Percentiles rank a stretch among this genome's conserved stretches.
phyloP scores from a whole-genome alignment of 352 stramenopile species.

The Phytophthora tentaculata region DNA sequence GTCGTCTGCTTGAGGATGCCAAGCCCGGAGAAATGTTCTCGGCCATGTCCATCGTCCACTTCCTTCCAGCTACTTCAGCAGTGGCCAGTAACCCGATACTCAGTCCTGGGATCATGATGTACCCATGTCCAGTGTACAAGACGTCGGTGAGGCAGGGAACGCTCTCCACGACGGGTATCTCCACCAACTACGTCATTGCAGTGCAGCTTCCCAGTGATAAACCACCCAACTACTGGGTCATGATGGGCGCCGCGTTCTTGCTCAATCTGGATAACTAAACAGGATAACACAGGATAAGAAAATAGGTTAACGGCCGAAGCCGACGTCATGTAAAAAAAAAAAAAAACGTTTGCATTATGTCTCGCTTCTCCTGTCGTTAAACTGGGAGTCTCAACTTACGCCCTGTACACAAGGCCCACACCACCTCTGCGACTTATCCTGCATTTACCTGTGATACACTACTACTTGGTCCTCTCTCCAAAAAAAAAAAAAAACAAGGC shows the following conservation, averaged over 20 bases:
- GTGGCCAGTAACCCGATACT: constrained; percentile 43
- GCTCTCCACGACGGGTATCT: constrained; percentile 93
- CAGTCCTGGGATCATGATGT: constrained; percentile 47
- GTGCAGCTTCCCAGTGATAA: constrained; percentile 90
- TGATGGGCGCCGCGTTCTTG: constrained; percentile 92
- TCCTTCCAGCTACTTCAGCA: constrained; percentile 73
- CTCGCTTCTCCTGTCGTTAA: constrained; percentile 36
- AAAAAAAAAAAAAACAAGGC: constrained; percentile 20
- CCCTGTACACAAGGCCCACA: constrained; percentile 33
- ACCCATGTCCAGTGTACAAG: constrained; percentile 95
- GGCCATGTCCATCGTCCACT: constrained; percentile 91
- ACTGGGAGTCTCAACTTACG: constrained; percentile 34
- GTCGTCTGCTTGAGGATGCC: constrained; percentile 79
- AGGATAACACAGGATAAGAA: constrained; percentile 10
- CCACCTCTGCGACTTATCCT: constrained; percentile 12
- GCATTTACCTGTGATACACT: constrained; percentile 44
- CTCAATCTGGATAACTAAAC: constrained; percentile 89
- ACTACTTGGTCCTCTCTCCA: constrained; percentile 32
- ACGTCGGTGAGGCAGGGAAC: constrained; percentile 92
- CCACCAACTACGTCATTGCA: constrained; percentile 94
- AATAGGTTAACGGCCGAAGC: constrained; percentile 3
- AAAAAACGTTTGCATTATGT: constrained; percentile 43
- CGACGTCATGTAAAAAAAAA: constrained; percentile 47
- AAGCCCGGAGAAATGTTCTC: constrained; percentile 93
- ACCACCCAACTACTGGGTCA: constrained; percentile 91